These are phyloP conservation scores for Parasarocladium wereldwijsianum DNA, from an alignment of 2,329 filamentous ascomycete species.

Conservation along the genomic window DNA sequence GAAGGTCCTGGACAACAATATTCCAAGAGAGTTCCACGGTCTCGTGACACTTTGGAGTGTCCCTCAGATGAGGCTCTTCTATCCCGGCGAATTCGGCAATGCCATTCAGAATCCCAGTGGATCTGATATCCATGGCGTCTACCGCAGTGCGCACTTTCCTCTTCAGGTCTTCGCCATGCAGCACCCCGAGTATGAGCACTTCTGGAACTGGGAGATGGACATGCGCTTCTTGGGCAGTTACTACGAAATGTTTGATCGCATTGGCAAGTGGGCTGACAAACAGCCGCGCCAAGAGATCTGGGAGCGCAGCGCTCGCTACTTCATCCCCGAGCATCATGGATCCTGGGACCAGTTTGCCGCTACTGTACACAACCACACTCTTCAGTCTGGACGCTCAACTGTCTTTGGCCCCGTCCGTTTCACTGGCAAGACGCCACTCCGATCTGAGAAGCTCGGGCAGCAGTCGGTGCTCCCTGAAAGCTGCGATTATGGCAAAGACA, in stretches of 20 bases:
- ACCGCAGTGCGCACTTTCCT: slow-evolving; percentile 48
- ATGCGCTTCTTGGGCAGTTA: slow-evolving; percentile 50
- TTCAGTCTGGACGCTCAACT: slow-evolving; percentile 31
- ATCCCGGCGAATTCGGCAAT: slow-evolving; percentile 55
- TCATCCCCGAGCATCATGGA: slow-evolving; percentile 56
- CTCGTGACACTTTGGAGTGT: slow-evolving; percentile 78
- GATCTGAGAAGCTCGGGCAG: slow-evolving; percentile 35
- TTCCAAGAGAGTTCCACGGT: slow-evolving; percentile 62
- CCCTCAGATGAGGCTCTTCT: slow-evolving; percentile 67
- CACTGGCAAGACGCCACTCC: slow-evolving; percentile 28
- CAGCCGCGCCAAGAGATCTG: slow-evolving; percentile 61
- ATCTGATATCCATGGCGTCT: slow-evolving; percentile 51
- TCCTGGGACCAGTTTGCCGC: slow-evolving; percentile 57
- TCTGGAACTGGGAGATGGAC: slow-evolving; percentile 61
- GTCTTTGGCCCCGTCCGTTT: slow-evolving; percentile 56
- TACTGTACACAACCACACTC: slow-evolving; percentile 47
- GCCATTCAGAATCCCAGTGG: slow-evolving; percentile 44
- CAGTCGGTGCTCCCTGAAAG: slow-evolving; percentile 38
- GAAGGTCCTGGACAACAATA: slow-evolving; percentile 49
- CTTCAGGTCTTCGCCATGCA: slow-evolving; percentile 49
- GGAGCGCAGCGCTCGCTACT: slow-evolving; percentile 66
- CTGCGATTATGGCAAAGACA: slow-evolving; percentile 37
- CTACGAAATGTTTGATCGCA: slow-evolving; percentile 58
- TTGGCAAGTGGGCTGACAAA: slow-evolving; percentile 49
- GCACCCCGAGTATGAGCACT: slow-evolving; percentile 50